Evolutionary conservation across 2,329 filamentous ascomycete genomes (phyloP).

Genomic region (Furcasterigmium sp.): DNA sequence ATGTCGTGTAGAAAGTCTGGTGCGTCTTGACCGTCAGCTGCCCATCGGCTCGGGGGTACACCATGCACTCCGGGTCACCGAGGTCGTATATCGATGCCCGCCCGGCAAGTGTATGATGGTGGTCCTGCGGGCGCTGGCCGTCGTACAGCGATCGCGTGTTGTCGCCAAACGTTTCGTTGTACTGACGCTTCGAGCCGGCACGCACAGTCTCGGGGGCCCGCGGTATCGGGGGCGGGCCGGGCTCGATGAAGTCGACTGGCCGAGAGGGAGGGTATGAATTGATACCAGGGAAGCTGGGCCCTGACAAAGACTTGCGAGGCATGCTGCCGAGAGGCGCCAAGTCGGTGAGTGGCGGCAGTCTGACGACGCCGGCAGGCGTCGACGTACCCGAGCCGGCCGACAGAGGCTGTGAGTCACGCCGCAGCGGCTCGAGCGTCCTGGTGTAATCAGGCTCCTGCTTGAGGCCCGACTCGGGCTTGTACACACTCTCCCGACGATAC

Average conservation of each 20-base stretch:
- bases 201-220: not conserved
- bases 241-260: slow-evolving; percentile 6
- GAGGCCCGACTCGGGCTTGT: slow-evolving; percentile 7
- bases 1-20: not conserved
- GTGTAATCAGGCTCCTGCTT: not conserved
- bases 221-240: slow-evolving; percentile 2
- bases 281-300: not conserved
- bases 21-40: slow-evolving; percentile 11
- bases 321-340: not conserved
- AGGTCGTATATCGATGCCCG: not conserved
- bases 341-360: not conserved
- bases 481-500: slow-evolving; percentile 3
- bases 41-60: slow-evolving; percentile 29
- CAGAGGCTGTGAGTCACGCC: not conserved
- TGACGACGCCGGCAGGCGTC: not conserved
- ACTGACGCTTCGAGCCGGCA: slow-evolving; percentile 11
- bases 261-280: not conserved
- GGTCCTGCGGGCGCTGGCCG: slow-evolving; percentile 29
- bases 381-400: not conserved
- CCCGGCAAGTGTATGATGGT: slow-evolving; percentile 16
- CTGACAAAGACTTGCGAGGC: not conserved
- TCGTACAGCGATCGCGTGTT: slow-evolving; percentile 26
- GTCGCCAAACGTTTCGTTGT: slow-evolving; percentile 9
- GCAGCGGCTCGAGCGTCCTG: not conserved
- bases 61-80: not conserved